Evolutionary conservation across 1,139 yeast genomes (phyloP), one percentile per base, ranked within the genome.

Genomic region (Hyphopichia khmerensis): DNA sequence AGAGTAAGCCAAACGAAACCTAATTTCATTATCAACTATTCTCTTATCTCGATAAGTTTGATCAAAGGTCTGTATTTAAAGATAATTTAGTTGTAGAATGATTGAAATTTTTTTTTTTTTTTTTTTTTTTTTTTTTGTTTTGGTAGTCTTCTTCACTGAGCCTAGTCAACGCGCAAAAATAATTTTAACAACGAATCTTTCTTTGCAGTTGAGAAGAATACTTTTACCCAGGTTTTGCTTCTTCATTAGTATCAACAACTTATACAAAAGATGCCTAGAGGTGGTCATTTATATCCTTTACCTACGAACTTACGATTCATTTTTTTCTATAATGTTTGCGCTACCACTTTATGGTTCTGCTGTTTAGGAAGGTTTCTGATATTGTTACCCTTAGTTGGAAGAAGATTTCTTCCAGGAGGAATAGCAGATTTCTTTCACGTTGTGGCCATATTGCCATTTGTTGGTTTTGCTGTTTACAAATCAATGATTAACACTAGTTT

Each of bases 361-460:
- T 72, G 84, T 43, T 58, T 80, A 5, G 60, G 68, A 7, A 60
- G 90, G 40, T 72, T 82, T 49, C 43, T 72, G 13, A 60, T 82
- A 2, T 62, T 84, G 27, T 64, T 80, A 38, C 87, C 87, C 2
- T 60, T 84, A 21, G 87, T 82, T 8, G 87, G 88, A 1, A 61
- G 79, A 35, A 69, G 67, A 48, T 84, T 80, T 51, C 60, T 84
- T 24, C 84, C 88, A 1, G 87, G 84, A 8, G 89, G 89, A 1
- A 80, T 84, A 13, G 87, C 86, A 39, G 84, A 79, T 50, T 81
- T 80, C 62, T 78, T 80, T 50, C 77, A 76, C 42, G 64, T 66
- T n/a, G 72, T 72, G 18, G 53, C 77, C 2, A 46, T 67, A 30
- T 46, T 63, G 6, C 77, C 77, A 4, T 49, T 69, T 17, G 40